Base-by-base conservation (phyloP, 202 grass and related monocot species). In the Zoysia matrella region DNA sequence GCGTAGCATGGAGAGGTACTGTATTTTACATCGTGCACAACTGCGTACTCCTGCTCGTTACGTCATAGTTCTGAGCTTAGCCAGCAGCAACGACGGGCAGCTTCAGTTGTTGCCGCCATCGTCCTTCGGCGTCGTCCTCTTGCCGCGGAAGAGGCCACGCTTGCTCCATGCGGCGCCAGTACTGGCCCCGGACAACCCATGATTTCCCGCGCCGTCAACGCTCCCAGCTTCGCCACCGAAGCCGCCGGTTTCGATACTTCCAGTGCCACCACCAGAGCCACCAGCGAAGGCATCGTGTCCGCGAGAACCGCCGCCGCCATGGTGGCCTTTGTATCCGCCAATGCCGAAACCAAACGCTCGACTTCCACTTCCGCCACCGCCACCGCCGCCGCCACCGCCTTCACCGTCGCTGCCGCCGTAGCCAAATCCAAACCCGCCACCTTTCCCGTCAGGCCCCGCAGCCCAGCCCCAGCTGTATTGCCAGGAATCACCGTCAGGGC, bases 381-480 rank as follows among this genome's bases (percentile, higher is more conserved):
- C 60, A 0, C 54, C 73, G 0, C 83, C 60, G 0, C 78, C 71
- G 0, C 74, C 80, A 0, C 80, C 73, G 0, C 62, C 66, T 0
- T 67, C 76, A 0, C 72, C 85, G 3, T 47, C 62, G 43, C 39
- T 82, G 3, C 69, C 56, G 7, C 75, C 86, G 3, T 88, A 88
- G 3, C 86, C 90, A 47, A 10, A 91, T 12, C 89, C 86, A 11
- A 60, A 89, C 2, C 90, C 90, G 7, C 53, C 66, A 11, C 83
- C 90, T 62, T 83, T 86, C 1, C 86, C 86, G 18, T 65, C 90
- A 78, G 90, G 90, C 30, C 86, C 80, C 0, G 86, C 77, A 50
- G 72, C 76, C 86, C 90, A 92, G 1, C 80, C 48, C 90, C 86
- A 92, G 11, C 57, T 46, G 49, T 89, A 84, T 15, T 73, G 74